Conservation (phyloP, 1,284 basidiomycete genomes). For the Malassezia psittaci region DNA sequence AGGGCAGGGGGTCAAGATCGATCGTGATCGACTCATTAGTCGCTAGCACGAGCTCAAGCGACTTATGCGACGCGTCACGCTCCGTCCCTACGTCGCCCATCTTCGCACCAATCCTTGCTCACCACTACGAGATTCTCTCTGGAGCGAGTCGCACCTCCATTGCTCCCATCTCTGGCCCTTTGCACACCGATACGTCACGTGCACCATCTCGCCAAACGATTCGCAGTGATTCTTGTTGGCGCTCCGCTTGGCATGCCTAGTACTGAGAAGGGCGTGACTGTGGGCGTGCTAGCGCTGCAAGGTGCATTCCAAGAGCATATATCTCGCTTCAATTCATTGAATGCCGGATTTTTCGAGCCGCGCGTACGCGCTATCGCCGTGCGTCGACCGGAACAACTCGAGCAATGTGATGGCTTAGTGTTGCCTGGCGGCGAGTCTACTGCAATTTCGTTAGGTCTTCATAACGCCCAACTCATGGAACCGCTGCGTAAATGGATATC, state of each 20-base stretch:
- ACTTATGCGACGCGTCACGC: conserved; percentile 15
- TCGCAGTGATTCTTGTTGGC: background rate
- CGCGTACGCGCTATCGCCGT: conserved; percentile 54
- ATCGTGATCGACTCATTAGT: conserved; percentile 35
- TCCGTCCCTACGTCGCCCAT: background rate
- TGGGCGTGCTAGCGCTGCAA: conserved; percentile 63
- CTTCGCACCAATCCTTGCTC: background rate
- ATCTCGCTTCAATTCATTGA: conserved; percentile 48
- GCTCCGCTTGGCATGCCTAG: background rate
- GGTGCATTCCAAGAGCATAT: conserved; percentile 89
- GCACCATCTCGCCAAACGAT: background rate
- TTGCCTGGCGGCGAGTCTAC: conserved; percentile 88
- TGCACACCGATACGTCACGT: conserved; percentile 4
- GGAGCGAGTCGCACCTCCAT: no score
- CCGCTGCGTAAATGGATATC: conserved; percentile 63
- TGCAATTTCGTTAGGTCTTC: conserved; percentile 76
- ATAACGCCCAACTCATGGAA: conserved; percentile 66
- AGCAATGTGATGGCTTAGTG: conserved; percentile 68
- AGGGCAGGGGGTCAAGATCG: conserved; percentile 34
- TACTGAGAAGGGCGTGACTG: conserved; percentile 18
- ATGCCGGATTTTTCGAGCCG: conserved; percentile 1
- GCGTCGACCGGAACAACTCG: conserved; percentile 65
- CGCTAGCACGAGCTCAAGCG: conserved; percentile 33
- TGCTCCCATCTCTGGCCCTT: no score
- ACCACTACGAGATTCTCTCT: no score